Evolutionary conservation across 345 rosid genomes (phyloP), one percentile per base, ranked within the genome.

Genomic region (Syzygium aromaticum): DNA sequence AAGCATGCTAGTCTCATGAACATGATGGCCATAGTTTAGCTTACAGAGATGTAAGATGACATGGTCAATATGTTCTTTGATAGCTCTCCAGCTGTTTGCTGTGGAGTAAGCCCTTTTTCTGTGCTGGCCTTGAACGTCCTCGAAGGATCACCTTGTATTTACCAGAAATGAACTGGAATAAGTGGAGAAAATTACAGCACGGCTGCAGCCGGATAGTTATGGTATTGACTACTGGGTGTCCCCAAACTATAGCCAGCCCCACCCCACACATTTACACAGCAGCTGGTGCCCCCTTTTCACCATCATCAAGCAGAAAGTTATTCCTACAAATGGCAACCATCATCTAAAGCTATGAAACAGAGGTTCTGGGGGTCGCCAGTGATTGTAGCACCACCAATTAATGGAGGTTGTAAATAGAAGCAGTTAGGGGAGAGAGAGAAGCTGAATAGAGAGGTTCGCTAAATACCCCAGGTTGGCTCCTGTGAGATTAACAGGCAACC

Each of bases 31-130:
- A 33, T 9, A 33, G 46, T 67, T 67, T 67, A 40, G 33, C 77
- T 57, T 56, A 94, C 99, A 83, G 91, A 90, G 52, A 94, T 90
- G 87, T 93, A 89, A 88, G 92, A 90, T 22, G 95, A 87, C 86
- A 92, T 89, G 67, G 91, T 89, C 86, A 89, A 86, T 54, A 91
- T 86, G 91, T 95, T 96, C 87, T 91, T 90, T 52, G 91, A 85
- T 63, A 95, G 87, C 84, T 86, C 87, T 63, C 84, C 91, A 86
- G 88, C 84, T 59, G 85, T 86, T 90, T 93, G 94, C 49, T 87
- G 90, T 78, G 92, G 92, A 85, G 94, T 90, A 90, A 92, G 89
- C 89, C 92, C 92, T 88, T 91, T 93, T 56, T 85, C 91, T 90
- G 89, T 86, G 89, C 88, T 91, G 84, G 91, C 93, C 91, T 91